Evolutionary conservation across 352 stramenopile species (phyloP).

Genomic region (Globisporangium cederbergense): DNA sequence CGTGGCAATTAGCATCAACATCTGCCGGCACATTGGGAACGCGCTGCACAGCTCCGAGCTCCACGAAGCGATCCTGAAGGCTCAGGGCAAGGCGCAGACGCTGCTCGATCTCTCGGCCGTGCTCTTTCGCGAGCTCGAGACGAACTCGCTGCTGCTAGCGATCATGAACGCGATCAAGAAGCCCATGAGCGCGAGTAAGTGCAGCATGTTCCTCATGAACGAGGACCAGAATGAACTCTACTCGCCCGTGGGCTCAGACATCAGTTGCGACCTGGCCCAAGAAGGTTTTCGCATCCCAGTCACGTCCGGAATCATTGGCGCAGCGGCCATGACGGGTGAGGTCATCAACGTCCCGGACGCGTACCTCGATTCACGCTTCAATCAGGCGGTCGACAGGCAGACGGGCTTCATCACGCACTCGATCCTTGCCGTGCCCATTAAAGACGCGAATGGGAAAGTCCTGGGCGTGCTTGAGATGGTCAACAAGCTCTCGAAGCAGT

Average conservation of each 20-base stretch:
- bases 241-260: constrained; percentile 42
- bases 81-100: constrained; percentile 62
- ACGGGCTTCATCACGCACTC: constrained; percentile 68
- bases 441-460: constrained; percentile 59
- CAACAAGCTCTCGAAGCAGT: constrained; percentile 63
- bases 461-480: constrained; percentile 66
- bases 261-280: constrained; percentile 34
- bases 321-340: constrained; percentile 60
- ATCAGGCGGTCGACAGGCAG: constrained; percentile 49
- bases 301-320: constrained; percentile 47
- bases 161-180: constrained; percentile 54
- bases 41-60: constrained; percentile 55
- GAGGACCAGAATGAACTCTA: constrained; percentile 55
- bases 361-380: constrained; percentile 65
- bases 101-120: constrained; percentile 61
- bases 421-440: constrained; percentile 81
- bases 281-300: constrained; percentile 53
- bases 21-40: constrained; percentile 53
- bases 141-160: constrained; percentile 45
- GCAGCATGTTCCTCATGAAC: constrained; percentile 68
- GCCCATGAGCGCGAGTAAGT: constrained; percentile 47
- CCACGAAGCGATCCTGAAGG: constrained; percentile 51
- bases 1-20: constrained; percentile 44
- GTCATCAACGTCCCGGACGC: constrained; percentile 77
- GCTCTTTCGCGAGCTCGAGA: constrained; percentile 64